phyloP scores from a whole-genome alignment of 768 basidiomycete genomes.

The Naganishia vishniacii region DNA sequence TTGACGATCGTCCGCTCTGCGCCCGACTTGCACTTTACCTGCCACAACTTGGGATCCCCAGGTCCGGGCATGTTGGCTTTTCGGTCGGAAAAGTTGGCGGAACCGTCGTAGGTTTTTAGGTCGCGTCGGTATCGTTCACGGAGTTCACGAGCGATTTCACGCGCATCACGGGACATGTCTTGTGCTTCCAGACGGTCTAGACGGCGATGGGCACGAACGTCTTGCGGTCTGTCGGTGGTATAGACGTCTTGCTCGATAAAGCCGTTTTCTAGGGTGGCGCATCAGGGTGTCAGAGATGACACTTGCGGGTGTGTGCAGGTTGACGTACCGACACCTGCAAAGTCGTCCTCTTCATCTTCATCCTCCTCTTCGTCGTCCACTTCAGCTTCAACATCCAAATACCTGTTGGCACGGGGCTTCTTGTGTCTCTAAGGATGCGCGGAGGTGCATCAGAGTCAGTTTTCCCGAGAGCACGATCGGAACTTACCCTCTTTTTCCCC shows the following conservation, averaged over 20 bases:
- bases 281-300: neutral
- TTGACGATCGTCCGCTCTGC: slow-evolving; percentile 89
- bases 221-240: slow-evolving; percentile 33
- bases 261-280: slow-evolving; percentile 39
- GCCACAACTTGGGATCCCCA: slow-evolving; percentile 92
- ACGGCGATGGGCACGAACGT: slow-evolving; percentile 48
- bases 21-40: slow-evolving; percentile 87
- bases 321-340: slow-evolving; percentile 47
- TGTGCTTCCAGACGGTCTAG: slow-evolving; percentile 61
- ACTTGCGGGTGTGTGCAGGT: neutral
- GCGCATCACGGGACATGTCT: slow-evolving; percentile 66
- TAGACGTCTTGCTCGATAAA: slow-evolving; percentile 49
- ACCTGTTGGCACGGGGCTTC: slow-evolving; percentile 58
- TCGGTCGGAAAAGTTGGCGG: slow-evolving; percentile 79
- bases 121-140: slow-evolving; percentile 68
- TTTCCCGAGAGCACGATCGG: neutral
- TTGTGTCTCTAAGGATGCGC: slow-evolving; percentile 52
- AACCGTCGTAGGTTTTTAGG: slow-evolving; percentile 73
- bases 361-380: slow-evolving; percentile 97
- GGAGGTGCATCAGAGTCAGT: neutral
- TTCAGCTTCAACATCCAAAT: slow-evolving; percentile 92
- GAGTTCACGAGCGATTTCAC: slow-evolving; percentile 75
- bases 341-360: slow-evolving; percentile 60
- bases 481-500: slow-evolving; percentile 32
- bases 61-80: slow-evolving; percentile 76